phyloP scores from a whole-genome alignment of 2,329 filamentous ascomycete species.

The Cladobotryum protrusum region DNA sequence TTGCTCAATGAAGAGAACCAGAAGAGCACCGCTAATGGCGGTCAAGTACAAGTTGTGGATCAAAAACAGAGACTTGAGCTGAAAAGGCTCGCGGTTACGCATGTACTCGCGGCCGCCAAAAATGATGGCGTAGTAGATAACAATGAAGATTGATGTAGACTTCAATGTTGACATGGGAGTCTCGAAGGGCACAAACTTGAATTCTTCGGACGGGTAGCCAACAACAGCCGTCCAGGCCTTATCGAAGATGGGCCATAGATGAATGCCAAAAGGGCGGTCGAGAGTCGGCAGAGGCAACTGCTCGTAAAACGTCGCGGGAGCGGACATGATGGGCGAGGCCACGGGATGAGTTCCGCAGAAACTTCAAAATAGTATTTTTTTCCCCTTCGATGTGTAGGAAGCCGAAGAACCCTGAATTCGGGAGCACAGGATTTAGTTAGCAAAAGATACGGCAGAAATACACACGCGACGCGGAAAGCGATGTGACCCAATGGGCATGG shows the following conservation, averaged over 20 bases:
- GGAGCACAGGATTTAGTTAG: neutral
- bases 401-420: no score
- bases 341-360: no score
- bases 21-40: slow-evolving; percentile 69
- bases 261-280: slow-evolving; percentile 85
- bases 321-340: slow-evolving; percentile 27
- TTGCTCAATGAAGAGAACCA: slow-evolving; percentile 87
- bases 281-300: slow-evolving; percentile 67
- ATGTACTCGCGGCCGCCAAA: slow-evolving; percentile 90
- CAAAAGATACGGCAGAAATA: neutral
- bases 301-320: slow-evolving; percentile 44
- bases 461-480: slow-evolving; percentile 11
- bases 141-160: slow-evolving; percentile 71
- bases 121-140: slow-evolving; percentile 88
- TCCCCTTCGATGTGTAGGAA: no score
- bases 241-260: slow-evolving; percentile 92
- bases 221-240: slow-evolving; percentile 70
- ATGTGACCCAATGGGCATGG: neutral
- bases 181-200: slow-evolving; percentile 71
- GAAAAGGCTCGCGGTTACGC: slow-evolving; percentile 77
- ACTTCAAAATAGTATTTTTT: no score
- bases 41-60: slow-evolving; percentile 96
- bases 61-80: slow-evolving; percentile 85
- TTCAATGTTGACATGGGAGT: slow-evolving; percentile 89
- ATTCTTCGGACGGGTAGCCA: slow-evolving; percentile 81